Evolutionary conservation across 2,329 filamentous ascomycete genomes (phyloP).

Genomic region (Dothistroma pini): DNA sequence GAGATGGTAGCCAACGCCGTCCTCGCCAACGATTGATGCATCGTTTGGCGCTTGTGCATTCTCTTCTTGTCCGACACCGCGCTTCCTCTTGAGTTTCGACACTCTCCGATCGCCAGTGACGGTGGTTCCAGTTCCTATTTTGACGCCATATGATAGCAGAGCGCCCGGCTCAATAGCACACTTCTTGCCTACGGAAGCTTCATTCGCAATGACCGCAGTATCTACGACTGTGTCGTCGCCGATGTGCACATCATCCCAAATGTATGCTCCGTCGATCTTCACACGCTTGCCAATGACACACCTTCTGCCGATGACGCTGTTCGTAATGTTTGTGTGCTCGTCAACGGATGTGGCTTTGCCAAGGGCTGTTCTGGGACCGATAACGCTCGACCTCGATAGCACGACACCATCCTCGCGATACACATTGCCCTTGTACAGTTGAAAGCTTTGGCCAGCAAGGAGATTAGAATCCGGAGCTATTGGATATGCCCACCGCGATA

Average conservation of each 20-base stretch:
- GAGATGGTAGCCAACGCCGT: conserved; percentile 57
- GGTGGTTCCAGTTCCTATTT: conserved; percentile 59
- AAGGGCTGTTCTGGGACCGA: conserved; percentile 68
- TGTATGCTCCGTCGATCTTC: conserved; percentile 70
- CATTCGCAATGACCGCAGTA: conserved; percentile 72
- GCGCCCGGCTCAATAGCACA: conserved; percentile 68
- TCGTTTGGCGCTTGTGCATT: conserved; percentile 41
- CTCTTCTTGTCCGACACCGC: conserved; percentile 42
- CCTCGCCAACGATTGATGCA: conserved; percentile 53
- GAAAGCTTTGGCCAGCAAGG: conserved; percentile 71
- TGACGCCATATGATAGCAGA: conserved; percentile 75
- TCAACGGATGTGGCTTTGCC: conserved; percentile 74
- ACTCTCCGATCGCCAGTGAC: conserved; percentile 44
- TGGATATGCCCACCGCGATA: conserved; percentile 82
- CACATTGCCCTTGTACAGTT: conserved; percentile 63
- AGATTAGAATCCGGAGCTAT: conserved; percentile 87
- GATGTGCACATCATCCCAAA: conserved; percentile 82
- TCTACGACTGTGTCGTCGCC: conserved; percentile 69
- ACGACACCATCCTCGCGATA: conserved; percentile 77
- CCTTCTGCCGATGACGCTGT: conserved; percentile 76
- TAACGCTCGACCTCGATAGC: conserved; percentile 66
- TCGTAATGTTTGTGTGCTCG: conserved; percentile 63
- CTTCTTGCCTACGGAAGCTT: conserved; percentile 65
- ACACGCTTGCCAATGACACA: conserved; percentile 87
- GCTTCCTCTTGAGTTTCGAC: conserved; percentile 45